phyloP scores from a whole-genome alignment of 257 asterid genomes.

The Thymus quinquecostatus region DNA sequence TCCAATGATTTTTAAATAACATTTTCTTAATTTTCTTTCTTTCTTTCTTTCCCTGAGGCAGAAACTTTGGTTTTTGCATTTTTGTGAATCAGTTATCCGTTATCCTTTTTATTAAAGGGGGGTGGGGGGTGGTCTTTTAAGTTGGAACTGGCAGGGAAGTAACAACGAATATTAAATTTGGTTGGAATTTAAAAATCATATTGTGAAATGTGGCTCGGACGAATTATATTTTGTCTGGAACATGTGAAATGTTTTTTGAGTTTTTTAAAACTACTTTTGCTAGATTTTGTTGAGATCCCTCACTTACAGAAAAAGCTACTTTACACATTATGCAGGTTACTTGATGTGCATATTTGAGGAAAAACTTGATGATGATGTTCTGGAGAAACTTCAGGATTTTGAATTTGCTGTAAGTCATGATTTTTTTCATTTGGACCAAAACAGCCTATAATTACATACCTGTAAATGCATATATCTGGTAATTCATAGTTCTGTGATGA shows the following conservation, averaged over 20 bases:
- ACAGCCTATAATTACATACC: slow-evolving; percentile 30
- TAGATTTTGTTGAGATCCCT: slow-evolving; percentile 22
- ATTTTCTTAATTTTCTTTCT: background rate
- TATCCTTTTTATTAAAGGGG: too few relatives aligned
- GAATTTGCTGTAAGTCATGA: slow-evolving; percentile 78
- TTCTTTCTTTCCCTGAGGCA: background rate
- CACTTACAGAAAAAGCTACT: slow-evolving; percentile 6
- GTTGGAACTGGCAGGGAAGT: background rate
- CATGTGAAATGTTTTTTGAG: slow-evolving; percentile 5
- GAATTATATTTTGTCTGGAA: slow-evolving; percentile 18
- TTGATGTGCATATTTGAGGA: slow-evolving; percentile 87
- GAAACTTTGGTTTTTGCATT: background rate
- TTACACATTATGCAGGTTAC: slow-evolving; percentile 70
- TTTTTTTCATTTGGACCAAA: slow-evolving; percentile 26
- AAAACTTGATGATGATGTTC: slow-evolving; percentile 64
- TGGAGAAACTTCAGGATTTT: slow-evolving; percentile 79
- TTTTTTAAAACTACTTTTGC: slow-evolving; percentile 21
- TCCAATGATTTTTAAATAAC: background rate
- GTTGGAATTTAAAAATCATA: slow-evolving; percentile 18
- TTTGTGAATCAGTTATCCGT: background rate
- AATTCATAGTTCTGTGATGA: slow-evolving; percentile 75
- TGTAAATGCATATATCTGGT: slow-evolving; percentile 36
- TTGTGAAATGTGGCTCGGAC: background rate
- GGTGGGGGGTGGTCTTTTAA: background rate
- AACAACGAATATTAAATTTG: background rate